phyloP scores from a whole-genome alignment of 306 rosid species.

The Inga leiocalycina region DNA sequence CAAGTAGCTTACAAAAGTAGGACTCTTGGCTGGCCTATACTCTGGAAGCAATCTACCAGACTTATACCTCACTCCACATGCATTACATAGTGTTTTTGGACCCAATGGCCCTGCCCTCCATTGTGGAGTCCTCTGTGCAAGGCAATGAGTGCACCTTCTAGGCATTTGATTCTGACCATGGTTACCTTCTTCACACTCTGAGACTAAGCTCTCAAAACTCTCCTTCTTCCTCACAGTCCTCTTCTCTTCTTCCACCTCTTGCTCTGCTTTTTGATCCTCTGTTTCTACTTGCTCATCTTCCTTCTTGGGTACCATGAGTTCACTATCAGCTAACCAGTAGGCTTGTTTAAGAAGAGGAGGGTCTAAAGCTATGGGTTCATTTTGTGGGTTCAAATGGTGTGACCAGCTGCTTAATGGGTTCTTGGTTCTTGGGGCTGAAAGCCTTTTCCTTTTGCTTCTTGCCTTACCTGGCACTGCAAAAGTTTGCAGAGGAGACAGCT shows the following conservation, averaged over 20 bases:
- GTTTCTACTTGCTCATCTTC: constrained; percentile 24
- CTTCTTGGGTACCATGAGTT: constrained; percentile 50
- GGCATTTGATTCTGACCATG: constrained; percentile 39
- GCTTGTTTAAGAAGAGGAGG: constrained; percentile 66
- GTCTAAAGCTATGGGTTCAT: constrained; percentile 46
- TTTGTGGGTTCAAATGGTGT: constrained; percentile 38
- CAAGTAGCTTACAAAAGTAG: constrained; percentile 66
- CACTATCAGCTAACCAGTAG: constrained; percentile 68
- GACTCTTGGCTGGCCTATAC: constrained; percentile 77
- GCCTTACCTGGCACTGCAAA: constrained; percentile 65
- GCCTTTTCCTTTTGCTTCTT: constrained; percentile 77
- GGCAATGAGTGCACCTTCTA: constrained; percentile 69
- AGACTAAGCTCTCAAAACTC: constrained; percentile 19
- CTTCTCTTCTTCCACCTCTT: constrained; percentile 6
- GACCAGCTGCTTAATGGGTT: constrained; percentile 50
- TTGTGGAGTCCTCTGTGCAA: constrained; percentile 73
- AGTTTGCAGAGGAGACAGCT: constrained; percentile 38
- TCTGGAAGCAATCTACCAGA: constrained; percentile 71
- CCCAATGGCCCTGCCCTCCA: constrained; percentile 84
- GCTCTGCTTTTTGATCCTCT: constrained; percentile 22
- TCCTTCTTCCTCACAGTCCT: constrained; percentile 33
- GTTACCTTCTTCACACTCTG: constrained; percentile 10
- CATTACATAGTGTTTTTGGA: constrained; percentile 74
- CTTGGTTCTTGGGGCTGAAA: constrained; percentile 42
- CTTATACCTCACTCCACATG: constrained; percentile 78